Base-by-base conservation (phyloP, 768 basidiomycete genomes). In the Lactarius deliciosus region DNA sequence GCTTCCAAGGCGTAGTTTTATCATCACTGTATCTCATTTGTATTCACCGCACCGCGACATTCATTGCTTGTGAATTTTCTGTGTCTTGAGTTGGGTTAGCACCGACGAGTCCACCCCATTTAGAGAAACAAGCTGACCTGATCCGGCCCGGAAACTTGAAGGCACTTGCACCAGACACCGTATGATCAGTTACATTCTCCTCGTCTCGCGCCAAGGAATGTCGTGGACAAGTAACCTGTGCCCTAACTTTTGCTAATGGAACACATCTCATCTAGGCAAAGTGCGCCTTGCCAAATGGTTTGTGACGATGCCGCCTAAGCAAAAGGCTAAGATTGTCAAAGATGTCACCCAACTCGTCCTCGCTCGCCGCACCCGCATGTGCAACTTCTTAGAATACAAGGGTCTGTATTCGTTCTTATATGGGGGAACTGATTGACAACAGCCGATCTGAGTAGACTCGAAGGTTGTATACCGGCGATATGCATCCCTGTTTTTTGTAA, bases 281-380 rank as follows among this genome's bases (percentile, higher is more conserved):
- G 86, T 98, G 60, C 87, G 96, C 62, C 85, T 98, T 43, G 88
- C 94, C 36, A 98, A 98, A 83, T 98, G 96, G 96, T 98, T 93
- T 76, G 83, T 86, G 22, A 92, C 96, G 1, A 82, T 95, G 77
- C 80, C 90, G 36, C 81, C 88, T 25, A 93, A 94, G 77, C 80
- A 81, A 41, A 96, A 94, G 77, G 83, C 84, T 63, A 96, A 95
- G 84, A 94, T 96, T 74, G 88, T 97, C 69, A 95, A 94, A 78
- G 96, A 98, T 74, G 91, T 98, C 36, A 96, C 94, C 1, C 93
- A 95, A 77, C 84, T 97, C 41, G 94, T 98, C 36, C 81, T 96
- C 55, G 91, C 89, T 60, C 84, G 96, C 60, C 83, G 91, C 65
- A 92, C 91, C 59, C 83, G 90, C 63, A 96, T 94, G 93, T 97